phyloP scores from a whole-genome alignment of 2,329 filamentous ascomycete genomes.

The Colletotrichum liriopes region DNA sequence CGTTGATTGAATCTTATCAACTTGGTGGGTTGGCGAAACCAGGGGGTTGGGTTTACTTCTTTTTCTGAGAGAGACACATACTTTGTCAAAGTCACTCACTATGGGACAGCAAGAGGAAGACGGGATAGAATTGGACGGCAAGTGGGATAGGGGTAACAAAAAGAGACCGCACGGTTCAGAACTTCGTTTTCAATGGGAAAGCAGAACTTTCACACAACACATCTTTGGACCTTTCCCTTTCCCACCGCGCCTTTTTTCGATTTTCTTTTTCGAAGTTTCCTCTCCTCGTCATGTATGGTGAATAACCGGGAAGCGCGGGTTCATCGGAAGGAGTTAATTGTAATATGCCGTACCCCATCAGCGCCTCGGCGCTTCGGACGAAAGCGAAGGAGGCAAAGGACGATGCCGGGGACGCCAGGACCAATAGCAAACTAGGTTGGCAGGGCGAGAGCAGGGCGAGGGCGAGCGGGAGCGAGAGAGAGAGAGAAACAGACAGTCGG shows the following conservation, averaged over 20 bases:
- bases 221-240: no score
- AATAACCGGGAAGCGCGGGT: background rate
- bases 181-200: constrained; percentile 15
- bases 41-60: background rate
- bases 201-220: constrained; percentile 5
- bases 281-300: background rate
- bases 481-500: background rate
- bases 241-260: background rate
- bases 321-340: constrained; percentile 30
- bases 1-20: background rate
- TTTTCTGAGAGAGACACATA: constrained; percentile 1
- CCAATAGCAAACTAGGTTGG: background rate
- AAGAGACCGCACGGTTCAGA: constrained; percentile 20
- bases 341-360: constrained; percentile 14
- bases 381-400: background rate
- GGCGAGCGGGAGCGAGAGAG: background rate
- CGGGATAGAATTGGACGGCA: constrained; percentile 1
- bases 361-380: constrained; percentile 22
- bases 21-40: constrained; percentile 3
- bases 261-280: background rate
- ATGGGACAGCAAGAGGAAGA: background rate
- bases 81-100: constrained; percentile 5
- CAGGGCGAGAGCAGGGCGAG: background rate
- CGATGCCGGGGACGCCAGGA: background rate
- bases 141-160: background rate